A percentile compares a stretch with the other conserved stretches of the same genome.
Evolutionary conservation across 1,284 basidiomycete species (phyloP).

Genomic region (Serendipita sp.): DNA sequence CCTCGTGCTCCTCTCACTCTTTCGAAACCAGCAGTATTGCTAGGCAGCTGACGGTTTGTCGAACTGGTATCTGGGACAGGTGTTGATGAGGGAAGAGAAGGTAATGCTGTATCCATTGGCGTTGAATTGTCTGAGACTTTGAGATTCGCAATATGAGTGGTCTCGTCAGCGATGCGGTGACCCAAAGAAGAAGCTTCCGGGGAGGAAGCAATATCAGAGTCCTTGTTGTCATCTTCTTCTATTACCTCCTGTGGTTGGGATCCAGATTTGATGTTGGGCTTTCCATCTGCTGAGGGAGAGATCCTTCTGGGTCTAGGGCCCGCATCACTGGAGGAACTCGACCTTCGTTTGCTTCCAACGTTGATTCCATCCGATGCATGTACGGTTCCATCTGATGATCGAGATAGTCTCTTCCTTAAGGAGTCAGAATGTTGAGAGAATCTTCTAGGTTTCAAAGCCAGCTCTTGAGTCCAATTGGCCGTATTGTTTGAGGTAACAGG

Average conservation of each 20-base stretch:
- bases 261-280: no score
- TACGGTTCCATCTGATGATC: neutral
- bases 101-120: neutral
- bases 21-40: neutral
- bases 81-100: neutral
- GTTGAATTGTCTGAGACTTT: neutral
- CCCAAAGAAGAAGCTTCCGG: neutral
- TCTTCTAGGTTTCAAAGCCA: neutral
- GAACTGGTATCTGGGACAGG: neutral
- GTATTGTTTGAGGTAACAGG: neutral
- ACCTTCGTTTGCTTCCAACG: neutral
- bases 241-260: neutral
- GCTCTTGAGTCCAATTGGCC: neutral
- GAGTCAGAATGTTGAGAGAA: neutral
- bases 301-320: neutral
- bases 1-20: neutral
- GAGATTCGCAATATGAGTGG: neutral
- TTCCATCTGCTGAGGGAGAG: neutral
- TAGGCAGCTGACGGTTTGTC: neutral
- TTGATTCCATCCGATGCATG: neutral
- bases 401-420: neutral
- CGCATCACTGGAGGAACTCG: neutral
- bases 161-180: neutral
- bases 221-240: neutral
- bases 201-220: neutral